Evolutionary conservation across 257 asterid species (phyloP).

Genomic region (Gentiana macrophylla): DNA sequence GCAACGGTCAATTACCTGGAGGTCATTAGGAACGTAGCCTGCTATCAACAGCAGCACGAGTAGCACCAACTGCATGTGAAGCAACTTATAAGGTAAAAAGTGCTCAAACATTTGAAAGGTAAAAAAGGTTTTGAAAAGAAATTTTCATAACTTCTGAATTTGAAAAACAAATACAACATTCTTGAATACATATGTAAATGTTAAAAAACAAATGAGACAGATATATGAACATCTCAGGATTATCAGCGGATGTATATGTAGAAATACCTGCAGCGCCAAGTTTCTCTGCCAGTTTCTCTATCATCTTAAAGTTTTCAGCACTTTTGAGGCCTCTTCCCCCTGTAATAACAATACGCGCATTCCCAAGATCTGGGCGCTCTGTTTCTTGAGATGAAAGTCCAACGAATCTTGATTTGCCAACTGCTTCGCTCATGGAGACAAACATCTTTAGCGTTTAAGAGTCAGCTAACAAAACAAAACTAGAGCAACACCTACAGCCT

Average conservation of each 20-base stretch:
- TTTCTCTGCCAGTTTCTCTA: slow-evolving; percentile 89
- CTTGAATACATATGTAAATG: neutral
- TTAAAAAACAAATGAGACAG: neutral
- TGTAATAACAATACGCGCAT: slow-evolving; percentile 72
- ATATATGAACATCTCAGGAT: neutral
- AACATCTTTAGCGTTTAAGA: neutral
- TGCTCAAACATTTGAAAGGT: neutral
- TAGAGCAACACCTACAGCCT: too few relatives aligned
- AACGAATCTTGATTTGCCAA: slow-evolving; percentile 65
- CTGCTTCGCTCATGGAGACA: slow-evolving; percentile 42
- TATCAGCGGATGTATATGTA: neutral
- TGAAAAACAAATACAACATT: neutral
- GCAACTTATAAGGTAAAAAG: neutral
- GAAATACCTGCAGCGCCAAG: slow-evolving; percentile 94
- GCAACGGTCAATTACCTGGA: slow-evolving; percentile 44
- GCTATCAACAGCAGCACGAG: slow-evolving; percentile 99
- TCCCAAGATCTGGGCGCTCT: slow-evolving; percentile 91
- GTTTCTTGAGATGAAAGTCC: slow-evolving; percentile 64
- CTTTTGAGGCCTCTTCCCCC: slow-evolving; percentile 94
- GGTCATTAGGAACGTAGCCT: slow-evolving; percentile 92
- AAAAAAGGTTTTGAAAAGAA: neutral
- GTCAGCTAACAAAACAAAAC: too few relatives aligned
- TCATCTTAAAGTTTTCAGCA: slow-evolving; percentile 89
- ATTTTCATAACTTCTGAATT: neutral
- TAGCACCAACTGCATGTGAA: slow-evolving; percentile 72